Evolutionary conservation across 2,329 filamentous ascomycete genomes (phyloP), one percentile per base, ranked within the genome.

Genomic region (Pseudofabraea citricarpa): DNA sequence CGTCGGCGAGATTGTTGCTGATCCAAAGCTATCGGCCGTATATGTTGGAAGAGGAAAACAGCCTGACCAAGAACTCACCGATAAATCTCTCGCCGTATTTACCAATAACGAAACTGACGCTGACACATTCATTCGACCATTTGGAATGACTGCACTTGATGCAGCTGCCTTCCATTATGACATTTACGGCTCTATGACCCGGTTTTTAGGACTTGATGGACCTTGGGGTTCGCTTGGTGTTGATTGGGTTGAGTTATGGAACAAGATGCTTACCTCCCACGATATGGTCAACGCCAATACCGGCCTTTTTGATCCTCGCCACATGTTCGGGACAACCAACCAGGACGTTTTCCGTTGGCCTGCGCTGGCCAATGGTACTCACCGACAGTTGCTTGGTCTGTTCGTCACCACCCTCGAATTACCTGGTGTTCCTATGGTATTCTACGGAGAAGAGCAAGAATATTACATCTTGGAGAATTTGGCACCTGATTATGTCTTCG

Each of bases 401-500:
- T 82, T 79, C 52, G 69, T 83, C 35, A 77, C 74, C 1, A 79
- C 77, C 0, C 56, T 83, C 36, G 65, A 78, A 36, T 68, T 83
- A 57, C 79, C 79, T 1, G 79, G 79, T 12, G 78, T 81, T 22
- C 76, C 80, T 2, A 58, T 79, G 18, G 59, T 80, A 16, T 66
- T 75, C n/a, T 85, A 77, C 74, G 80, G 80, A 13, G 81, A 84
- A 56, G 80, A 84, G 56, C 80, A 84, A 60, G 75, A 72, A 0
- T 80, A 79, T 48, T 83, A 83, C 53, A 64, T 81, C 1, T 63
- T 83, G 2, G 81, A 85, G 54, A 81, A 75, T 47, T 81, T 78
- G 1, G 79, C 79, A 4, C 63, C 66, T 43, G 82, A 84, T 54
- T 85, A 84, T 54, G 71, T 85, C 35, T 84, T 77, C 55, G 81